phyloP scores from a whole-genome alignment of 2,329 filamentous ascomycete genomes.

The Hirsutella thompsonii region DNA sequence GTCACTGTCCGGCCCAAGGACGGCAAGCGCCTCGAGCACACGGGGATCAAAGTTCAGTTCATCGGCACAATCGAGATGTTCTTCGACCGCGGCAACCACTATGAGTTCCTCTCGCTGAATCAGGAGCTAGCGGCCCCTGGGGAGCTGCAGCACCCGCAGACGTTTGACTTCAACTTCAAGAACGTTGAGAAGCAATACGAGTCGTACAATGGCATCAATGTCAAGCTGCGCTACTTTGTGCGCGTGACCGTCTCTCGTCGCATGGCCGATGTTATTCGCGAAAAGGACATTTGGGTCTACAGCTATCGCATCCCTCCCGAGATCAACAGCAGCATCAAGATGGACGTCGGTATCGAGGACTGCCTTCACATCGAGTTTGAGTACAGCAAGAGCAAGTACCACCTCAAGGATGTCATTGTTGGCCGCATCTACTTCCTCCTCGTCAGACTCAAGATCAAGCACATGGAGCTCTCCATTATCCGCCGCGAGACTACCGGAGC shows the following conservation, averaged over 20 bases:
- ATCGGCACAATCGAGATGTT: conserved; percentile 99
- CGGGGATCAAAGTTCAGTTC: conserved; percentile 98
- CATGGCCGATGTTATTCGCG: conserved; percentile 95
- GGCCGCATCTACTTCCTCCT: conserved; percentile 97
- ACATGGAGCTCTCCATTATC: conserved; percentile 99
- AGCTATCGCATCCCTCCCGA: conserved; percentile 95
- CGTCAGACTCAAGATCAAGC: conserved; percentile 96
- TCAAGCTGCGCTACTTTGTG: conserved; percentile 96
- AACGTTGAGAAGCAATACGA: conserved; percentile 99
- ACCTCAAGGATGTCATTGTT: conserved; percentile 97
- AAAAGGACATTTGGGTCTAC: conserved; percentile 99
- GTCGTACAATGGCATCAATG: conserved; percentile 99
- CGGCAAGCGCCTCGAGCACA: conserved; percentile 94
- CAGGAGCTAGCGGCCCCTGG: conserved; percentile 94
- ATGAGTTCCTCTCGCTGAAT: conserved; percentile 94
- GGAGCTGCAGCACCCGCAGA: conserved; percentile 96
- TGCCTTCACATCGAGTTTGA: conserved; percentile 99
- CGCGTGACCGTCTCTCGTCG: conserved; percentile 90
- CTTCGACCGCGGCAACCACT: conserved; percentile 97
- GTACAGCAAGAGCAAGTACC: conserved; percentile 98
- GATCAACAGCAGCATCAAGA: conserved; percentile 98
- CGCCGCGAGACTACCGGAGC: conserved; percentile 91
- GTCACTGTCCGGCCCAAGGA: conserved; percentile 95
- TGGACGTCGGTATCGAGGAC: conserved; percentile 99
- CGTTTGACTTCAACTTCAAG: conserved; percentile 99